Percentiles rank a stretch among this genome's conserved stretches.
Evolutionary conservation across 192 early-diverging fungal genomes (phyloP).

Genomic region (Jimgerdemannia flammicorona): DNA sequence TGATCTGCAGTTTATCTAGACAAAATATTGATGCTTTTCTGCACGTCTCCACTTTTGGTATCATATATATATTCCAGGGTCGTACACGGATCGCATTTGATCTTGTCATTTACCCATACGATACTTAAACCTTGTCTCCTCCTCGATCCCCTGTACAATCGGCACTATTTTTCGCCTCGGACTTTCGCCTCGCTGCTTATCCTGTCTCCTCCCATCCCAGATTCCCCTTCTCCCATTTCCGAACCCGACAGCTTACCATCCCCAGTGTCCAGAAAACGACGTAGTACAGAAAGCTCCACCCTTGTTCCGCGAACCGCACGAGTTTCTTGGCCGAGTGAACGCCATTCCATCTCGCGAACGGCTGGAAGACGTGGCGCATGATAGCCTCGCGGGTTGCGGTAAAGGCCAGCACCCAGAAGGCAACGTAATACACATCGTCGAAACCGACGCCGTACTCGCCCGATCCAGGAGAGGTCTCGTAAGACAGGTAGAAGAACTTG

Average conservation of each 20-base stretch:
- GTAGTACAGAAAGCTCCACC: constrained; percentile 66
- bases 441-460: constrained; percentile 40
- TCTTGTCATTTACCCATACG: too few relatives aligned
- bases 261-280: constrained; percentile 56
- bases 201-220: too few relatives aligned
- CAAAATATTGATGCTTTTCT: too few relatives aligned
- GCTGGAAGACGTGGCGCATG: constrained; percentile 48
- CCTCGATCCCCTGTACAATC: too few relatives aligned
- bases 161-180: too few relatives aligned
- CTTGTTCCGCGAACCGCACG: constrained; percentile 69
- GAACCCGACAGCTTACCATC: constrained; percentile 37
- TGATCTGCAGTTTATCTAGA: too few relatives aligned
- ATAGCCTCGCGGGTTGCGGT: constrained; percentile 56
- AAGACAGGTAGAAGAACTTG: neutral
- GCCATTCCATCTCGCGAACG: constrained; percentile 34
- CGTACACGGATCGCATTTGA: too few relatives aligned
- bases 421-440: constrained; percentile 58
- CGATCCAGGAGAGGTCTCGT: neutral
- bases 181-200: too few relatives aligned
- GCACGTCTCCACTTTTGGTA: too few relatives aligned
- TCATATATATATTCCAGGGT: too few relatives aligned
- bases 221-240: too few relatives aligned
- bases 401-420: constrained; percentile 62
- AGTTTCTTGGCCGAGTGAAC: constrained; percentile 30
- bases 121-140: too few relatives aligned